phyloP scores from a whole-genome alignment of 192 early-diverging fungal species.

The Coemansia sp. region DNA sequence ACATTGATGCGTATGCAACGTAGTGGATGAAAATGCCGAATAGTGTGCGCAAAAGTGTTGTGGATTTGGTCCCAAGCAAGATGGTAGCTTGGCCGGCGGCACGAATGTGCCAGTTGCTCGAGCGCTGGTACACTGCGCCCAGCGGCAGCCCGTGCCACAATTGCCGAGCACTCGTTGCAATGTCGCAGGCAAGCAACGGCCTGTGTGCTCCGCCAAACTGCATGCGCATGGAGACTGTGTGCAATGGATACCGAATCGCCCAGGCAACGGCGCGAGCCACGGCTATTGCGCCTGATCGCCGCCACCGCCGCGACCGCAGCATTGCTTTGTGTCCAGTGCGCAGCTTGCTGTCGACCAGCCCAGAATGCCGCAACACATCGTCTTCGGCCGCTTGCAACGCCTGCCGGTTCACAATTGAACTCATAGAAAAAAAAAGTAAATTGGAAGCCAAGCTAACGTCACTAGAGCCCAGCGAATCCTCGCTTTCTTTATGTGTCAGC shows the following conservation, averaged over 20 bases:
- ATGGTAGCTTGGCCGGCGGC: neutral
- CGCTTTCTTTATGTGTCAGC: neutral
- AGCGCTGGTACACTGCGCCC: slow-evolving; percentile 29
- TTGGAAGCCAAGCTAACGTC: neutral
- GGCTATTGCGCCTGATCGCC: slow-evolving; percentile 10
- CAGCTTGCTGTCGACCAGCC: slow-evolving; percentile 4
- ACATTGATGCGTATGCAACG: slow-evolving; percentile 17
- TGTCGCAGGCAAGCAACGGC: neutral
- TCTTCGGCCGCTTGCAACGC: slow-evolving; percentile 11
- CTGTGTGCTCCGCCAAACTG: slow-evolving; percentile 14
- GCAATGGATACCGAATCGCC: slow-evolving; percentile 24
- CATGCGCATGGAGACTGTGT: slow-evolving; percentile 21
- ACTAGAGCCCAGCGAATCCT: neutral
- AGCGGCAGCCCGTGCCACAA: slow-evolving; percentile 6
- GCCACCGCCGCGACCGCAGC: slow-evolving; percentile 17
- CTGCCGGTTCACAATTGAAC: neutral
- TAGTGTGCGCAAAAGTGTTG: neutral
- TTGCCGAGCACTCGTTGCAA: too few species aligned
- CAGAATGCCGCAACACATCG: slow-evolving; percentile 19
- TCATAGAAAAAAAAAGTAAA: neutral
- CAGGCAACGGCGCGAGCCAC: slow-evolving; percentile 8
- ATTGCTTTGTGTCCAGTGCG: neutral
- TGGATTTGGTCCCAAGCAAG: neutral
- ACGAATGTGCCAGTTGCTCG: slow-evolving; percentile 14
- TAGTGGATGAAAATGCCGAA: slow-evolving; percentile 26